Conservation (phyloP, 139 green algal genomes). For the Chlorella sp. region DNA sequence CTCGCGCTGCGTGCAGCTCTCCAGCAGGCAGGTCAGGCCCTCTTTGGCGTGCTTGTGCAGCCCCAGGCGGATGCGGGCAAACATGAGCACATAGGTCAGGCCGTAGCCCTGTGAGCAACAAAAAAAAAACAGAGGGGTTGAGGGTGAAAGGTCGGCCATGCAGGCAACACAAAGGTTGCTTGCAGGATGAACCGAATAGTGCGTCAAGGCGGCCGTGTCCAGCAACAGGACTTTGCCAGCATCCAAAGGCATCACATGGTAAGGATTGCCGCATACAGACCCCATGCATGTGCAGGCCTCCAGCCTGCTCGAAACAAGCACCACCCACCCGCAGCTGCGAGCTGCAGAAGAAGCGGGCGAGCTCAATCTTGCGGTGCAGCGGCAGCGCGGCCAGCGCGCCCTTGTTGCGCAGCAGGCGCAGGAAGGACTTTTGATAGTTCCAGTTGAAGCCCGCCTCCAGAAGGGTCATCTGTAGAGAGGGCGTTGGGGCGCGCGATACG, state of each 20-base stretch:
- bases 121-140: no score
- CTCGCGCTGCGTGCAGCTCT: constrained; percentile 57
- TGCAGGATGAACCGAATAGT: no score
- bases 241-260: no score
- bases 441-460: constrained; percentile 65
- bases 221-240: no score
- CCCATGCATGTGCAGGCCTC: no score
- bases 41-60: constrained; percentile 71
- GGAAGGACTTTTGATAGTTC: constrained; percentile 62
- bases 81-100: constrained; percentile 37
- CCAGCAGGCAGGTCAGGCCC: constrained; percentile 64
- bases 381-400: constrained; percentile 46
- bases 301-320: no score
- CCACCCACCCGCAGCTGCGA: constrained; percentile 1
- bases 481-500: no score
- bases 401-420: constrained; percentile 67
- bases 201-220: no score
- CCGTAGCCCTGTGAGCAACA: constrained; percentile 23
- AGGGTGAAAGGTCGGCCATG: no score
- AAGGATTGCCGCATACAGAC: no score
- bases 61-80: constrained; percentile 21
- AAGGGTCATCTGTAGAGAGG: constrained; percentile 48
- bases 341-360: constrained; percentile 33
- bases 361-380: constrained; percentile 28
- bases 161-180: no score